Evolutionary conservation across 2,329 filamentous ascomycete genomes (phyloP).

Genomic region (Botrytis sinoallii): DNA sequence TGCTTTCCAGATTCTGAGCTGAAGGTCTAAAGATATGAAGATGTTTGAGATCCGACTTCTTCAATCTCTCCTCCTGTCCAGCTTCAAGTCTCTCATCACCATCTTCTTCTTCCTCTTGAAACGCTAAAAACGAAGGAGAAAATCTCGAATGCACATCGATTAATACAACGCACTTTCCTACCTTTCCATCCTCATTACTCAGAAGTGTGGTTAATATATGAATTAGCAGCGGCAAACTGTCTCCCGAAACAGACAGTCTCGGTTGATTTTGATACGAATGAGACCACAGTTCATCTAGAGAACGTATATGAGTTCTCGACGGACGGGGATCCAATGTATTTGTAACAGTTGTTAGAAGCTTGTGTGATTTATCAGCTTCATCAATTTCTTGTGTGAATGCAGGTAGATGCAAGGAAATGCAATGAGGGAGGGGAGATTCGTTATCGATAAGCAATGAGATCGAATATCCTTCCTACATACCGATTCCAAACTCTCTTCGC

Average conservation of each 20-base stretch:
- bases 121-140: conserved; percentile 42
- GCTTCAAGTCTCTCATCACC: background rate
- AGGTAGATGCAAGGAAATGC: background rate
- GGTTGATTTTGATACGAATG: background rate
- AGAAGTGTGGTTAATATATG: conserved; percentile 34
- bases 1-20: conserved; percentile 25
- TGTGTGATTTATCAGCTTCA: background rate
- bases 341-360: conserved; percentile 27
- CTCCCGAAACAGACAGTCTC: conserved; percentile 11
- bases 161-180: conserved; percentile 35
- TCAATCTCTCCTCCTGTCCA: background rate
- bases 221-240: conserved; percentile 10
- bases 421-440: background rate
- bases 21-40: conserved; percentile 34
- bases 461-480: conserved; percentile 40
- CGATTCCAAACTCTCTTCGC: conserved; percentile 53
- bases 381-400: background rate
- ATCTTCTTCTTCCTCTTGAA: background rate
- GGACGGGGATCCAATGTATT: background rate
- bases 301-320: background rate
- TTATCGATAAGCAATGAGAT: conserved; percentile 25
- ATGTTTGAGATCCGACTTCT: conserved; percentile 29
- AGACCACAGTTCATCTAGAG: conserved; percentile 4
- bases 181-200: conserved; percentile 16
- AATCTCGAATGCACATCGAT: conserved; percentile 56